Conservation (phyloP, 2,329 filamentous ascomycete genomes). For the Claviceps purpurea region DNA sequence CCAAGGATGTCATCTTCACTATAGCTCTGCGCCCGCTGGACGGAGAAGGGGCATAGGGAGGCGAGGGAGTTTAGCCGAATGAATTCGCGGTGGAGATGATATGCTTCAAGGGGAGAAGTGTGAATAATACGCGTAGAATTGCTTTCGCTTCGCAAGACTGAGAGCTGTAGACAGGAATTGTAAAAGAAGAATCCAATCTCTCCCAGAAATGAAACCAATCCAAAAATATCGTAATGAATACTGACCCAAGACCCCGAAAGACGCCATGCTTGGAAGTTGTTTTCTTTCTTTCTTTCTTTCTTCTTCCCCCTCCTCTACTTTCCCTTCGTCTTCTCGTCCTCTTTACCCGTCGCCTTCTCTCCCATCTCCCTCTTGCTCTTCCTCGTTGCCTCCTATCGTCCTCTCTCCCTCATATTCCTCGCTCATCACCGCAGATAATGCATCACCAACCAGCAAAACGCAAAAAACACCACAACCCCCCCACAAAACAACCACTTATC, state of each 20-base stretch:
- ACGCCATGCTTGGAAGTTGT: conserved; percentile 8
- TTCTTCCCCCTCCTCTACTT: background rate
- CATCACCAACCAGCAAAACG: conserved; percentile 84
- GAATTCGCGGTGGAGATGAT: background rate
- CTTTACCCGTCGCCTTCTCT: background rate
- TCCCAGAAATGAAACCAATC: too few relatives aligned
- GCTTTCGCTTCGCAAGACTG: too few relatives aligned
- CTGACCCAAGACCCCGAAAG: background rate
- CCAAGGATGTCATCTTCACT: conserved; percentile 58
- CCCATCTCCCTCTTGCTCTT: background rate
- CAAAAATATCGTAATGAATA: too few relatives aligned
- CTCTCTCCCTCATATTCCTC: background rate
- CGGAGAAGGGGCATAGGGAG: conserved; percentile 14
- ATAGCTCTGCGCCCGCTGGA: conserved; percentile 42
- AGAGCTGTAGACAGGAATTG: too few relatives aligned
- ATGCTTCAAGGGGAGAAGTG: conserved; percentile 6
- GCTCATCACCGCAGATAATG: conserved; percentile 54
- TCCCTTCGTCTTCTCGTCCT: background rate
- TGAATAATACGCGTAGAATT: background rate
- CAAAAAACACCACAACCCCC: conserved; percentile 74
- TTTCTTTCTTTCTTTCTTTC: background rate
- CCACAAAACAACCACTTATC: conserved; percentile 97
- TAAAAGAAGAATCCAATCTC: too few relatives aligned
- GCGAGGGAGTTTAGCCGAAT: background rate
- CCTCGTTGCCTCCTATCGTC: background rate